Evolutionary conservation across 768 basidiomycete genomes (phyloP).

Genomic region (Lactarius hengduanensis): DNA sequence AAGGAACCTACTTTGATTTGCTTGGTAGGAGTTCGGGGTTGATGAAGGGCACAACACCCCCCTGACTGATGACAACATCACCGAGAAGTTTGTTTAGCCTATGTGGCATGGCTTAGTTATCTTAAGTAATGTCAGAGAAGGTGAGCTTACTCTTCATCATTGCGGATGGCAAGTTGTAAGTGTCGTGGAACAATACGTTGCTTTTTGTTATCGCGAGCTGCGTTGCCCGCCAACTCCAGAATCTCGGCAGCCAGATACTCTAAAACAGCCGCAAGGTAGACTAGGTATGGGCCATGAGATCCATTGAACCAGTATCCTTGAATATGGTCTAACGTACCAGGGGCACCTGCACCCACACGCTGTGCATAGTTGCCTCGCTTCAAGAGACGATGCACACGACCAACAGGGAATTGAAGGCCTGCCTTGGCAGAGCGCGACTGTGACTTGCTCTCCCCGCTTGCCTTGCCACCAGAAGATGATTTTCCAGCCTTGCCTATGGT

Average conservation of each 20-base stretch:
- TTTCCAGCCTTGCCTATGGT: constrained; percentile 44
- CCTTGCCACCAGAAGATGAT: constrained; percentile 38
- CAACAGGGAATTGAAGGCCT: constrained; percentile 86
- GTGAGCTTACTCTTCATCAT: constrained; percentile 75
- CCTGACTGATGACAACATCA: constrained; percentile 90
- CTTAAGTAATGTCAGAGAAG: too few relatives aligned
- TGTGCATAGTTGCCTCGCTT: constrained; percentile 85
- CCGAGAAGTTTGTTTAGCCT: constrained; percentile 71
- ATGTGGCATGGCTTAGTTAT: neutral
- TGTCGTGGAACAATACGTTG: constrained; percentile 94
- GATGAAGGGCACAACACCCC: constrained; percentile 89
- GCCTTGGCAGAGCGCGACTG: constrained; percentile 74
- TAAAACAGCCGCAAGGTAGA: constrained; percentile 87
- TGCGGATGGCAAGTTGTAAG: constrained; percentile 88
- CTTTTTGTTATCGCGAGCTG: constrained; percentile 83
- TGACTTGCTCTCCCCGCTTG: constrained; percentile 49
- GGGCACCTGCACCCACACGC: constrained; percentile 86
- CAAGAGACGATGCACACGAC: constrained; percentile 88
- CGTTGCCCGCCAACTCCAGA: constrained; percentile 87
- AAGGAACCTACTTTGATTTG: constrained; percentile 40
- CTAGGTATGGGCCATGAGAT: constrained; percentile 37
- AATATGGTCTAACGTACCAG: constrained; percentile 46
- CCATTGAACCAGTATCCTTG: neutral
- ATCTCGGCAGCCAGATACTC: constrained; percentile 94
- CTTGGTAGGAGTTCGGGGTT: constrained; percentile 53